Percentiles rank a stretch among this genome's conserved stretches.
Conservation (phyloP, 768 basidiomycete genomes). For the Tulasnella sp. region DNA sequence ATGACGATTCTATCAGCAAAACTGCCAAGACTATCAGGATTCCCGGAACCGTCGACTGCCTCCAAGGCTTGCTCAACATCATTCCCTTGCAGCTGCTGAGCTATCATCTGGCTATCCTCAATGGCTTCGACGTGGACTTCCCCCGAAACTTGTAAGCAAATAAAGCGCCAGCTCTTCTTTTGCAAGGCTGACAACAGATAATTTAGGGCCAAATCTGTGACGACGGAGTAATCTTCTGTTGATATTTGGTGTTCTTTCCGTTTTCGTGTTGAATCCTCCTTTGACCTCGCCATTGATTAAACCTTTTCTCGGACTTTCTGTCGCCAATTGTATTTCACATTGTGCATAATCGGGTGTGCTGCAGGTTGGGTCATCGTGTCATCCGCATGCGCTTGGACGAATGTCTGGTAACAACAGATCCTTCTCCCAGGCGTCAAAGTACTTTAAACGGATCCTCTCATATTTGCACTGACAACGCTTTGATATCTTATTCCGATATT, state of each 20-base stretch:
- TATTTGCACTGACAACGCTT: not conserved
- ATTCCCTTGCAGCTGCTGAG: constrained; percentile 93
- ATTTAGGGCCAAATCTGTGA: constrained; percentile 70
- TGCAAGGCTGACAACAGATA: not conserved
- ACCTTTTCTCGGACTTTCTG: not conserved
- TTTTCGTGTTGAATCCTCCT: not conserved
- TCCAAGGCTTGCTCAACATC: constrained; percentile 95
- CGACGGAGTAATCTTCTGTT: constrained; percentile 55
- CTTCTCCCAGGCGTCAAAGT: too few species aligned
- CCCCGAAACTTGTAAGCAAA: constrained; percentile 85
- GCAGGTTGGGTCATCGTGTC: too few species aligned
- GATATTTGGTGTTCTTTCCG: not conserved
- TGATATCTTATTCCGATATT: not conserved
- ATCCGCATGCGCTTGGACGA: too few species aligned
- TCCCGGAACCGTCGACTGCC: constrained; percentile 87
- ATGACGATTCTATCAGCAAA: constrained; percentile 71
- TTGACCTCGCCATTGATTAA: not conserved
- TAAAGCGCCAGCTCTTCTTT: constrained; percentile 6
- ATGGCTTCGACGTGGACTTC: constrained; percentile 98
- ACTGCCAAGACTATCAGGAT: constrained; percentile 87
- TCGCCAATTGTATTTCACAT: not conserved
- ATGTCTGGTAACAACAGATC: too few species aligned
- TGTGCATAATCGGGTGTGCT: not conserved
- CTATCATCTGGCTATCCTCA: constrained; percentile 93
- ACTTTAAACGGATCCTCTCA: too few species aligned